Conservation (phyloP, 1,139 yeast genomes). For the Entelexis paramagnoliae region DNA sequence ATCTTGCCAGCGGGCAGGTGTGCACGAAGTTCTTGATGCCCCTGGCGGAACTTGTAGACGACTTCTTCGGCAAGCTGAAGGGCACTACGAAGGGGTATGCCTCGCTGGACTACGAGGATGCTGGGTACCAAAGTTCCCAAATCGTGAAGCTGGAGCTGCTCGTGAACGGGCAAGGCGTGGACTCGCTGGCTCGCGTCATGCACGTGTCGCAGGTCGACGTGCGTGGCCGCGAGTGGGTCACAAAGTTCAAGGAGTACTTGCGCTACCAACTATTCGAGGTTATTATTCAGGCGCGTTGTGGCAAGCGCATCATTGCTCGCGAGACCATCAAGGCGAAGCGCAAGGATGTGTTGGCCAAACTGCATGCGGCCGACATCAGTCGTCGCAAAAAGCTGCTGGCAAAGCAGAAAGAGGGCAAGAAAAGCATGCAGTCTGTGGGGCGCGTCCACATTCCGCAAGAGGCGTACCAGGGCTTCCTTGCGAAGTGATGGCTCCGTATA, state of each 20-base stretch:
- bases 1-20: conserved; percentile 72
- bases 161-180: conserved; percentile 83
- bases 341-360: conserved; percentile 81
- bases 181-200: conserved; percentile 85
- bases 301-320: conserved; percentile 70
- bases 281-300: conserved; percentile 84
- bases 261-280: conserved; percentile 83
- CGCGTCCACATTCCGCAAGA: conserved; percentile 69
- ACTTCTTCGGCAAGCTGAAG: conserved; percentile 85
- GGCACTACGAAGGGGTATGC: conserved; percentile 90
- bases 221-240: conserved; percentile 73
- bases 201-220: conserved; percentile 67
- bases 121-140: conserved; percentile 71
- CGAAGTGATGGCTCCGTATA: conserved; percentile 20
- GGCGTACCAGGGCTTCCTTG: conserved; percentile 44
- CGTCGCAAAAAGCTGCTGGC: conserved; percentile 79
- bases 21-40: conserved; percentile 72
- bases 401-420: conserved; percentile 91
- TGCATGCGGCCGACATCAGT: conserved; percentile 90
- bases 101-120: conserved; percentile 86
- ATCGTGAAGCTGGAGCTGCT: conserved; percentile 79
- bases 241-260: conserved; percentile 66
- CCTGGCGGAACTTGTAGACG: conserved; percentile 81
- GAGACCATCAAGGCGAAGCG: conserved; percentile 89
- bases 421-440: conserved; percentile 70